Evolutionary conservation across 305 asterid species (phyloP).

Genomic region (Fraxinus sp.): DNA sequence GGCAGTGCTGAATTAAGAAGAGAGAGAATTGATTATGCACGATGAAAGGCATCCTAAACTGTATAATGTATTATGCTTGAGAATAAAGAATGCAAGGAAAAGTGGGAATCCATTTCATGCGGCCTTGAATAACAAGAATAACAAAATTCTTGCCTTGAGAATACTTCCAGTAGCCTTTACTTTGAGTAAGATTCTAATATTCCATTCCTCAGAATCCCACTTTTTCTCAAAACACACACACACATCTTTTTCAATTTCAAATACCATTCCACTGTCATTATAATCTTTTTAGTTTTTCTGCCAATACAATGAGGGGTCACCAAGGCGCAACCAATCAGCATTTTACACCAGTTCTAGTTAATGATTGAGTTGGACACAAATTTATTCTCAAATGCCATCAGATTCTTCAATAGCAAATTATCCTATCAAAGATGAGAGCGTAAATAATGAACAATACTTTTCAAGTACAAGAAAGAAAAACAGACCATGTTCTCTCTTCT

Average conservation of each 20-base stretch:
- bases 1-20: neutral
- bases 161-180: constrained; percentile 37
- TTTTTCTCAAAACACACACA: constrained; percentile 26
- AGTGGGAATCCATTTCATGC: constrained; percentile 58
- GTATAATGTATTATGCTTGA: constrained; percentile 24
- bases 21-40: constrained; percentile 30
- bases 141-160: constrained; percentile 48
- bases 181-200: constrained; percentile 43
- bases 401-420: constrained; percentile 30
- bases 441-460: constrained; percentile 32
- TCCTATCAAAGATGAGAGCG: constrained; percentile 28
- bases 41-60: constrained; percentile 35
- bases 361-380: constrained; percentile 40
- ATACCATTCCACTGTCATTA: constrained; percentile 62
- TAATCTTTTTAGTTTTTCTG: constrained; percentile 23
- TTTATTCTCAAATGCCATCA: constrained; percentile 32
- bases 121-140: constrained; percentile 45
- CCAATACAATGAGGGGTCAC: constrained; percentile 35
- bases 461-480: constrained; percentile 50
- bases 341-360: constrained; percentile 25
- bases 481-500: constrained; percentile 24
- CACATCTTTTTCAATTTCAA: constrained; percentile 29
- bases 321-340: constrained; percentile 28
- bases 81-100: constrained; percentile 35
- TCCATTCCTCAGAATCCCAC: constrained; percentile 51